Conservation (phyloP, 306 rosid genomes). For the Rosa chinensis region DNA sequence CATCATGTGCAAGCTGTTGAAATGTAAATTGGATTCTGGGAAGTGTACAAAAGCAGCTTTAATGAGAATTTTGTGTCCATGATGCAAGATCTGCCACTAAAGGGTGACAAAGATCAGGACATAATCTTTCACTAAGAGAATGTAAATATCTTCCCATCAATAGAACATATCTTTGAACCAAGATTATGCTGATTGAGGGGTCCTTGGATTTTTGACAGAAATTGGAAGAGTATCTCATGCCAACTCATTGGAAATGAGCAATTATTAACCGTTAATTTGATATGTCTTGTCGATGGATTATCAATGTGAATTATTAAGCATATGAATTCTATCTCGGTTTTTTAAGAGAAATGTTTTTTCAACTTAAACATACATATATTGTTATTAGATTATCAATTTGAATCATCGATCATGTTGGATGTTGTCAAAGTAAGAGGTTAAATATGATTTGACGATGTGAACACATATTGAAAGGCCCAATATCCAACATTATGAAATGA, state of each 20-base stretch:
- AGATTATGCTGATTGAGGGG: neutral
- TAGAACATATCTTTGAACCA: neutral
- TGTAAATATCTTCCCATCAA: neutral
- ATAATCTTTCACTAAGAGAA: neutral
- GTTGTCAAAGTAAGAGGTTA: neutral
- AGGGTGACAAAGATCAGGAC: neutral
- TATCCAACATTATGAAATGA: neutral
- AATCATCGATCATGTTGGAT: neutral
- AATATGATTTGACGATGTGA: neutral
- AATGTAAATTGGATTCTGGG: neutral
- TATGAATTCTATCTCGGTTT: neutral
- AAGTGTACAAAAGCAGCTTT: neutral
- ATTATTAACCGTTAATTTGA: neutral
- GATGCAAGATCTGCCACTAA: neutral
- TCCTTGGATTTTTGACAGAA: neutral
- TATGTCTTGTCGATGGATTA: neutral
- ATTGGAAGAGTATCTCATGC: neutral
- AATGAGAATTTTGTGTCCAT: neutral
- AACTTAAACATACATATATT: neutral
- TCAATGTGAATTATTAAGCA: neutral
- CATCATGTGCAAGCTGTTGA: neutral
- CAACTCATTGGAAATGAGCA: neutral
- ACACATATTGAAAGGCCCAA: neutral
- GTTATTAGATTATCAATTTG: neutral
- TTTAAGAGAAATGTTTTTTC: neutral